Base-by-base conservation (phyloP, 345 rosid genomes). In the Boechera stricta region DNA sequence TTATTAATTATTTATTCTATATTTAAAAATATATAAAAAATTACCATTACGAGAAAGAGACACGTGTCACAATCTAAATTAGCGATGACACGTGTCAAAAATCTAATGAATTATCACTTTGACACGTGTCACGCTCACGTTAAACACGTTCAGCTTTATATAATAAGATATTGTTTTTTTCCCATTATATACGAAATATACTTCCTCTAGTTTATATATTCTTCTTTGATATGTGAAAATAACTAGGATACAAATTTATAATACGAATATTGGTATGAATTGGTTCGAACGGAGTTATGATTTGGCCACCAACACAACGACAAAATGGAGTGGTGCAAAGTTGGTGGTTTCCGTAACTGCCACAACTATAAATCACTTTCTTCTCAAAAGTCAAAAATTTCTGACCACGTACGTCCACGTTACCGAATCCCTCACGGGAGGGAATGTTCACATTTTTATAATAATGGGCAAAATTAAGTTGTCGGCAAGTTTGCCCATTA, bases 231-330 rank as follows among this genome's bases (percentile, higher is more conserved):
- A 10, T 29, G 29, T 26, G 33, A 26, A 53, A 53, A 53, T 52
- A 5, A 41, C 0, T 42, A 13, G 12, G 15, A 42, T 42, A 15
- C 47, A 42, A 12, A 42, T 42, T 42, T 45, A 13, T 59, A 8
- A 59, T 60, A 36, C 15, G 2, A 36, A 35, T 5, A 36, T 36
- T 35, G 31, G 45, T 60, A 18, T 18, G 47, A 60, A 44, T 24
- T 35, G 12, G 48, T 60, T 45, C 0, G 58, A 33, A 26, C 5
- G n/a, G 38, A 59, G 9, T 28, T 29, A 39, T 76, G 64, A 52
- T 62, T 70, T 70, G 80, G 71, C 73, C 44, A 56, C 72, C 80
- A 47, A 64, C 55, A 16, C 49, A 42, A 29, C 11, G 49, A 65
- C 41, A 73, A 18, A 32, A 38, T n/a, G 11, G 36, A 26, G 60